Evolutionary conservation across 495 filamentous ascomycete species (phyloP), one percentile per base, ranked within the genome.

Genomic region (Aspergillus sparsus): DNA sequence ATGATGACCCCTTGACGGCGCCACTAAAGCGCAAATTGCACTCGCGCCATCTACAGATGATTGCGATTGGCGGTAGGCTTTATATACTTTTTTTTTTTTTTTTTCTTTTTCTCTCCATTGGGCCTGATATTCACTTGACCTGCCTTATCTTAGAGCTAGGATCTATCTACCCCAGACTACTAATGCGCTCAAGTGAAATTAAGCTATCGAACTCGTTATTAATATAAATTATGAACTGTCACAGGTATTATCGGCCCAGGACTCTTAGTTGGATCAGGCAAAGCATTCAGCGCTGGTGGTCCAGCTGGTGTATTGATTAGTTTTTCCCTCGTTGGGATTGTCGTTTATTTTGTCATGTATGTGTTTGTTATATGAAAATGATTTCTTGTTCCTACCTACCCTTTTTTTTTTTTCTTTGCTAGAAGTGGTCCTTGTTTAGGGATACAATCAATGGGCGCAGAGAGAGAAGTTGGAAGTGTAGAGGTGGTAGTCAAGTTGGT

Each of bases 31-130:
- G 86, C 16, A 82, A 84, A 49, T 72, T 90, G 36, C 85, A 88
- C 67, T 84, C 81, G 7, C 75, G 86, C 21, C 87, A 90, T 73
- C 63, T 89, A 27, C 82, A 82, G 66, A 89, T 89, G 85, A 89
- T 90, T 74, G 87, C 86, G 2, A 81, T 89, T 33, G 87, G 86
- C 50, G 71, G 68, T 71, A 13, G 35, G 63, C 8, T 32, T 8
- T 51, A 33, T 0, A 7, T 55, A 12, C 55, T 39, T 7, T 82
- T 2, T 83, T 80, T 61, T 66, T 82, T 8, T 74, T 1, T 27
- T 27, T 27, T 3, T 3, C 21, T 3, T 27, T 27, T 27, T 27
- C 21, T 27, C 21, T 27, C 21, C 21, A 3, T 27, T 27, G 21
- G 21, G 3, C 21, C 21, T 27, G 21, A 27, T 27, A 27, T 27